Evolutionary conservation across 352 stramenopile species (phyloP), one percentile per base, ranked within the genome.

Genomic region (Pythium pyrilobum): DNA sequence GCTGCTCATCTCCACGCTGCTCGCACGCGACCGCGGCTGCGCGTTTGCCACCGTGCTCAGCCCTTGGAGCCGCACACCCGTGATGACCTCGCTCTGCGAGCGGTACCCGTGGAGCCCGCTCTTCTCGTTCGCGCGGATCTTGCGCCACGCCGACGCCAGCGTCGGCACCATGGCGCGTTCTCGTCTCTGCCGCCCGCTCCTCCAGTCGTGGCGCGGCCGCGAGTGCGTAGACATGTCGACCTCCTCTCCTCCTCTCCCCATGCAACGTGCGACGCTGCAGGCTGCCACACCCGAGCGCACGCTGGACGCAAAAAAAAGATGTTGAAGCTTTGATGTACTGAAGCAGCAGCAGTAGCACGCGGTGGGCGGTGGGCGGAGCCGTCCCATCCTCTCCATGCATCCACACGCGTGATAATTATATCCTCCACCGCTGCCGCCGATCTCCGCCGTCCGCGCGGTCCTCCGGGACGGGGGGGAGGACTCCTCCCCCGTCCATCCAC

Each of bases 61-160:
- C 8, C 31, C 43, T 11, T 51, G 45, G 38, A 56, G 54, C 18
- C 54, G 45, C 18, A 55, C 38, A 20, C 45, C 45, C 11, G 54
- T 33, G 38, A 62, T 56, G 43, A 62, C 41, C 43, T 62, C 45
- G 54, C 54, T 62, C 5, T 62, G 54, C 25, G 54, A 62, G 11
- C 54, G 45, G 23, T 51, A 37, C 12, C 13, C 54, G 21, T 42
- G 29, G 29, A 56, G n/a, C 13, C 39, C 54, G n/a, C 29, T 33
- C 39, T 62, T 62, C 24, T 50, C 46, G 32, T 41, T 49, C n/a
- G 28, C 21, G 2, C 45, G 44, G n/a, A 62, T 55, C 54, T 55
- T 52, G 37, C 46, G 44, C 54, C 54, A 62, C 39, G 54, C 37
- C 6, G 54, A 56, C 29, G 42, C 44, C 13, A 56, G 40, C 31